A percentile compares a stretch with the other conserved stretches of the same genome.
phyloP scores from a whole-genome alignment of 1,139 yeast species.

The Nakaseomyces nivariensis region DNA sequence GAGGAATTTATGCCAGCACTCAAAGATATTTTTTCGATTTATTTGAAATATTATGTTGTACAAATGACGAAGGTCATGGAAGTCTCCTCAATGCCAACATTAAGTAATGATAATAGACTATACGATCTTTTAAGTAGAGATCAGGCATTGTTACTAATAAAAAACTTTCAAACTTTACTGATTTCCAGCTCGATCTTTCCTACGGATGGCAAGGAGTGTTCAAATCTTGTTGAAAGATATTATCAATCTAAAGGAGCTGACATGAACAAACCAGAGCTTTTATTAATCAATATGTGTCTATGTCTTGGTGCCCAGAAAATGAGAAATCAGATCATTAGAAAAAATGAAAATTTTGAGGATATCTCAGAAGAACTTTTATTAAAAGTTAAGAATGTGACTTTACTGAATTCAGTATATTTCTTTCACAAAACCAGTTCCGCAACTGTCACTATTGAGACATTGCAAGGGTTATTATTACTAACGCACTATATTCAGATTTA shows the following conservation, averaged over 20 bases:
- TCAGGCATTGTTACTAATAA: constrained; percentile 6
- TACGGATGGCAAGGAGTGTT: constrained; percentile 4
- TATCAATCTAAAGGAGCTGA: constrained; percentile 10
- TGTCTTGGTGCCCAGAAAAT: constrained; percentile 15
- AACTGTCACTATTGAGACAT: constrained; percentile 17
- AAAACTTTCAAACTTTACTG: constrained; percentile 6
- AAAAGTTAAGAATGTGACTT: constrained; percentile 3
- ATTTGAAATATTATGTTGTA: constrained; percentile 17
- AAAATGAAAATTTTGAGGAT: constrained; percentile 15
- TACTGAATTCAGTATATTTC: constrained; percentile 20
- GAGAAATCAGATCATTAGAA: constrained; percentile 12
- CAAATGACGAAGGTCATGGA: constrained; percentile 15
- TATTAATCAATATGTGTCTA: constrained; percentile 19
- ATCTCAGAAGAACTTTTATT: constrained; percentile 12
- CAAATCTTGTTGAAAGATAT: constrained; percentile 12
- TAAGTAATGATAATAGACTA: constrained; percentile 6
- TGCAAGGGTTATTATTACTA: constrained; percentile 21
- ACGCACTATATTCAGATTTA: constrained; percentile 16
- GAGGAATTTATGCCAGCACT: constrained; percentile 11
- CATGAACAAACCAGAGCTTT: constrained; percentile 20
- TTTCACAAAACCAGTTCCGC: constrained; percentile 20
- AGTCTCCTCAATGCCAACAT: constrained; percentile 8
- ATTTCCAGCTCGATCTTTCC: constrained; percentile 3
- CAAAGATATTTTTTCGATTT: constrained; percentile 10
- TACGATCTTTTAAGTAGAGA: constrained; percentile 13